Evolutionary conservation across 768 basidiomycete species (phyloP), one percentile per base, ranked within the genome.

Genomic region (Lactifluus pinguis): DNA sequence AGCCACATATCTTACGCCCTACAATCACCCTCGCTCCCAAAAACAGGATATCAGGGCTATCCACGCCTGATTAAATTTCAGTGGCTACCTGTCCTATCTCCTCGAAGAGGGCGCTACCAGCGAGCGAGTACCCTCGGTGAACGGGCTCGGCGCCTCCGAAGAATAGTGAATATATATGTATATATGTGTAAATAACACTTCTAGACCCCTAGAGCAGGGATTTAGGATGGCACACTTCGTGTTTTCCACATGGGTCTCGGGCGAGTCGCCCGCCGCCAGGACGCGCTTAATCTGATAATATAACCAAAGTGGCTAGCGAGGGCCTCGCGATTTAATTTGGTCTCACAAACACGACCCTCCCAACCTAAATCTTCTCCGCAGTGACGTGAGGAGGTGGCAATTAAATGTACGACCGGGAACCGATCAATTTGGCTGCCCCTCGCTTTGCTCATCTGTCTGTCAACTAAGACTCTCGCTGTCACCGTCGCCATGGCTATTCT

Each of bases 361-460:
- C 44, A 48, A 34, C 32, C 21, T 44, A 55, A 47, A 32, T 17
- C 19, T 19, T 32, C 11, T 29, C 53, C 29, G 25, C 25, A 34
- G 49, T 42, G 56, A 57, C 56, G 29, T 42, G 49, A 50, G 29
- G 60, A 32, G 36, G 49, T 61, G 54, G 54, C 54, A 50, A 61
- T 48, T 34, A 61, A 44, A 49, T 14, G 48, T 55, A 25, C 59
- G 54, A 47, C 51, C 49, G 49, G 48, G 44, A 53, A 25, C 34
- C 39, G 42, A 59, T 25, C 25, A 48, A 55, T 39, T 41, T 48
- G 21, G 32, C 49, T 32, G 30, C 10, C 32, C 59, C 49, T 61
- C 53, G 60, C 44, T 38, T 54, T n/a, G 30, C 36, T 47, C 34
- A 48, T 49, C 58, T 53, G 32, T 60, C 57, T 34, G 53, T 45